These are phyloP conservation scores for Pelargonium fulgidum DNA, from an alignment of 441 rosid species.

Conservation along the genomic window DNA sequence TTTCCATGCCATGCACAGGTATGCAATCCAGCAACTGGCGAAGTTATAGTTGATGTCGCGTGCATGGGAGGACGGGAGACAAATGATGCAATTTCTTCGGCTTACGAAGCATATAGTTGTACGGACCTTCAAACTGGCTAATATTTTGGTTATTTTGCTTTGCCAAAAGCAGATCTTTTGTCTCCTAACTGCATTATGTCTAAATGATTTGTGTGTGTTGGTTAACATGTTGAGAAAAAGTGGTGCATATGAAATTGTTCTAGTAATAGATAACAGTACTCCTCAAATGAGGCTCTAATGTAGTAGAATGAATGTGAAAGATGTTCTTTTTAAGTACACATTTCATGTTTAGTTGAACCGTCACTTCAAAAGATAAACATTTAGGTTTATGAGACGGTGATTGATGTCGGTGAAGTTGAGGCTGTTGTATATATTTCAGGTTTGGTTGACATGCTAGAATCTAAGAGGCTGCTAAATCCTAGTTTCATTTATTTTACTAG, in stretches of 20 bases:
- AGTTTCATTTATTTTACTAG: no score
- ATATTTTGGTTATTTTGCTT: neutral
- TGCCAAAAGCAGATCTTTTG: neutral
- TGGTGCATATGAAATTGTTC: neutral
- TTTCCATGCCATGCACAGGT: slow-evolving; percentile 43
- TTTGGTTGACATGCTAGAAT: no score
- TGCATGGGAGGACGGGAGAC: slow-evolving; percentile 85
- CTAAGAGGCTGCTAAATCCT: no score
- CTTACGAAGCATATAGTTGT: slow-evolving; percentile 68
- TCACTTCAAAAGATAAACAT: no score
- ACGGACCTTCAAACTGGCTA: slow-evolving; percentile 25
- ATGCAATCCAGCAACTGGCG: slow-evolving; percentile 82
- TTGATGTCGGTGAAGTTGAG: no score
- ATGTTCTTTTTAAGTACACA: neutral
- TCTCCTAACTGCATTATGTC: neutral
- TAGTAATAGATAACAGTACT: neutral
- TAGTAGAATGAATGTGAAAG: neutral
- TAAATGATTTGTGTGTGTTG: neutral
- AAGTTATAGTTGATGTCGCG: slow-evolving; percentile 61
- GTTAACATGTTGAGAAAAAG: neutral
- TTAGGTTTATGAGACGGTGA: no score
- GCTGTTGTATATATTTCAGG: no score
- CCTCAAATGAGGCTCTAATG: neutral
- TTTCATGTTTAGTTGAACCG: slow-evolving; percentile 7
- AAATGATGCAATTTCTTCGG: slow-evolving; percentile 79